A percentile compares a stretch with the other conserved stretches of the same genome.
These are phyloP conservation scores for Serendipita sp. DNA, from an alignment of 1,284 basidiomycete genomes.

Conservation along the genomic window DNA sequence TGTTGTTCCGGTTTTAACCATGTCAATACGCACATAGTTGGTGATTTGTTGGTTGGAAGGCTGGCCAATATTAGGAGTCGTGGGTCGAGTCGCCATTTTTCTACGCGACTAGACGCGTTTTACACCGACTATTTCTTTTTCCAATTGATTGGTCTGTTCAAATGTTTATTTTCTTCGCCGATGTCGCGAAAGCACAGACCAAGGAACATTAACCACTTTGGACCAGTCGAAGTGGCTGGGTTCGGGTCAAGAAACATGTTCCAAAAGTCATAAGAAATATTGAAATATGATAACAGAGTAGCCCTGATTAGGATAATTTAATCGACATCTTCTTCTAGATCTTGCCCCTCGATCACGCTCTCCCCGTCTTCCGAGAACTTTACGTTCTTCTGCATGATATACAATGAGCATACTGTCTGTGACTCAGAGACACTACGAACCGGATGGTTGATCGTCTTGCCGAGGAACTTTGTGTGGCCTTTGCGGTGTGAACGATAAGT, in stretches of 20 bases:
- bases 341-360: conserved; percentile 50
- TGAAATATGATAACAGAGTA: too few relatives aligned
- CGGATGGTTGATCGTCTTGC: conserved; percentile 50
- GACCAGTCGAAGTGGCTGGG: neutral
- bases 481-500: conserved; percentile 10
- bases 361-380: conserved; percentile 70
- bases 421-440: conserved; percentile 25
- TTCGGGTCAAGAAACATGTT: too few relatives aligned
- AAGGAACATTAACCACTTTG: neutral
- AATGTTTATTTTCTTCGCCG: neutral
- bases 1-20: too few relatives aligned
- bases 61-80: neutral
- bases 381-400: conserved; percentile 46
- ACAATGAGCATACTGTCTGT: neutral
- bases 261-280: too few relatives aligned
- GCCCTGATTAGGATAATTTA: neutral
- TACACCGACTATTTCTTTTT: too few relatives aligned
- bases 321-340: conserved; percentile 19
- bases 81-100: conserved; percentile 1
- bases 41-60: neutral
- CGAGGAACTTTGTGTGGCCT: conserved; percentile 85
- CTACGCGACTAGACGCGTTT: neutral
- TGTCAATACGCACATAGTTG: neutral
- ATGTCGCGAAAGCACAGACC: neutral
- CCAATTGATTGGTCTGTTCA: too few relatives aligned